Conservation (phyloP, 2,329 filamentous ascomycete genomes). For the Kalaharituber pfeilii region DNA sequence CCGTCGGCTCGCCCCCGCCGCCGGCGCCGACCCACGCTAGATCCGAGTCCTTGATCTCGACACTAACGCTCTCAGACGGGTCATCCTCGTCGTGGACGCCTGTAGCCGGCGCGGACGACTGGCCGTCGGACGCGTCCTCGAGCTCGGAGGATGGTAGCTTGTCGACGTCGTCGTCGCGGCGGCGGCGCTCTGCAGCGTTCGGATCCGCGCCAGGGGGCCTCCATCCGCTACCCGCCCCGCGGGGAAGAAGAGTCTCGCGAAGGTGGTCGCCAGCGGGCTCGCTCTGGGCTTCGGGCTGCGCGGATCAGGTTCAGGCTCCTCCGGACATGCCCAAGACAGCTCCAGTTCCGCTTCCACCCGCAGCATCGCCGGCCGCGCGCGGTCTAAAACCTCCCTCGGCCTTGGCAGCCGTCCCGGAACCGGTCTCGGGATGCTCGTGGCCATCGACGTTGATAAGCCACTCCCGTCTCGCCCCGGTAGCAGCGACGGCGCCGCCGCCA, state of each 20-base stretch:
- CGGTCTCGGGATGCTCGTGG: not conserved
- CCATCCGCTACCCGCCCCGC: no score
- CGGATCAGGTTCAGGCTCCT: not conserved
- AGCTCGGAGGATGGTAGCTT: not conserved
- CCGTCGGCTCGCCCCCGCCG: not conserved
- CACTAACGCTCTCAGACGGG: not conserved
- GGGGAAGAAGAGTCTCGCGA: no score
- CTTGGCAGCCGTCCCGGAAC: not conserved
- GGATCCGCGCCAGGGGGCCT: no score
- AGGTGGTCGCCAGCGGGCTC: not conserved
- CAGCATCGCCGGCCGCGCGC: no score
- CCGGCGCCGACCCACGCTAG: not conserved
- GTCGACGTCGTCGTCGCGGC: not conserved
- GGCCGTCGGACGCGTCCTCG: not conserved
- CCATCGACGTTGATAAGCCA: not conserved
- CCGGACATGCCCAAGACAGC: no score
- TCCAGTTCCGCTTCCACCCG: no score
- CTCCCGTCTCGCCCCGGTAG: not conserved
- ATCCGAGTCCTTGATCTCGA: not conserved
- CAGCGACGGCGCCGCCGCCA: no score
- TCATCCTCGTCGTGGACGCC: not conserved
- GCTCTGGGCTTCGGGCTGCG: not conserved
- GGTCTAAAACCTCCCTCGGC: not conserved
- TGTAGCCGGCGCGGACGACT: not conserved
- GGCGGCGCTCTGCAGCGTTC: no score